phyloP scores from a whole-genome alignment of 2,329 filamentous ascomycete genomes.

The Beauveria varroae region DNA sequence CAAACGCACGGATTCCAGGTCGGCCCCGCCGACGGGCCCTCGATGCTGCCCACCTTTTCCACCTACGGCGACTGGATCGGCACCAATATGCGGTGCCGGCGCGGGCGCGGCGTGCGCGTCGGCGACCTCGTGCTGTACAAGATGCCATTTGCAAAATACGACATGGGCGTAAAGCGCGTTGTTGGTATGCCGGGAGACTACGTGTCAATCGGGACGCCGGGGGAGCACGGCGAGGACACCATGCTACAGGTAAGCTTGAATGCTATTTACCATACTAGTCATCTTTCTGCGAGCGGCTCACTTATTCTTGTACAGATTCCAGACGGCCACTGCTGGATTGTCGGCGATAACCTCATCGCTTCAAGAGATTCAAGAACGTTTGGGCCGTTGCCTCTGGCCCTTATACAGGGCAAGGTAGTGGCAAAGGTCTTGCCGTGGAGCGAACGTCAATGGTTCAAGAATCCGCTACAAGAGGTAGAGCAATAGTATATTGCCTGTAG shows the following conservation, averaged over 20 bases:
- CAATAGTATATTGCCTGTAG: constrained; percentile 9
- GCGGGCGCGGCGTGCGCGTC: constrained; percentile 58
- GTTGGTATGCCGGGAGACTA: constrained; percentile 70
- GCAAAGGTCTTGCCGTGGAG: constrained; percentile 49
- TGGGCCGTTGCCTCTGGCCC: constrained; percentile 76
- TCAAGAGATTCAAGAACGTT: constrained; percentile 83
- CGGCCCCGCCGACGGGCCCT: constrained; percentile 59
- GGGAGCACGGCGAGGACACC: constrained; percentile 32
- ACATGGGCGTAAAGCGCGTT: constrained; percentile 70
- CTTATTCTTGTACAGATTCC: constrained; percentile 56
- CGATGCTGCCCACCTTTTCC: constrained; percentile 82
- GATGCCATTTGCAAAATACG: constrained; percentile 59
- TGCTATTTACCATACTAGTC: not conserved
- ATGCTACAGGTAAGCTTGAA: constrained; percentile 56
- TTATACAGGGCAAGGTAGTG: constrained; percentile 78
- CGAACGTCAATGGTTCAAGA: constrained; percentile 43
- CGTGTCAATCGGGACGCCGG: constrained; percentile 58
- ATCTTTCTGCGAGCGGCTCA: not conserved
- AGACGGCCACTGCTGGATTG: constrained; percentile 83
- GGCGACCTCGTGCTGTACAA: constrained; percentile 78
- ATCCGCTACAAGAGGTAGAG: constrained; percentile 29
- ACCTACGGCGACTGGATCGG: constrained; percentile 61
- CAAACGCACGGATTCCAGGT: constrained; percentile 55
- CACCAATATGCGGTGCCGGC: constrained; percentile 58
- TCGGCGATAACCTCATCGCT: constrained; percentile 77